Evolutionary conservation across 208 protist species (phyloP).

Genomic region (Chromosphaera perkinsii): DNA sequence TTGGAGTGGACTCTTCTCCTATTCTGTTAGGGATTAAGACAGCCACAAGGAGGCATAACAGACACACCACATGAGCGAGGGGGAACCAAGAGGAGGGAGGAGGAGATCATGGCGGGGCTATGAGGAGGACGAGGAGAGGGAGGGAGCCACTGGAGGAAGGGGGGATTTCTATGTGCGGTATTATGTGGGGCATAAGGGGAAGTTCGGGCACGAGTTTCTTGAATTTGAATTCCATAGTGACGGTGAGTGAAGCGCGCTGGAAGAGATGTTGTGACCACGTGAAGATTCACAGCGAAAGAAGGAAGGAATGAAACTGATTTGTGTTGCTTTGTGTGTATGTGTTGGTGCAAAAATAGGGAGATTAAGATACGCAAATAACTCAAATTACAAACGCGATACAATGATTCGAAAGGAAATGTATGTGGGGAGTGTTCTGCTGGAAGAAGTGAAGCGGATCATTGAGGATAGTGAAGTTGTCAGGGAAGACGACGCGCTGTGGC

Average conservation of each 20-base stretch:
- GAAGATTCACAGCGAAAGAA: too few species aligned
- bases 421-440: conserved; percentile 60
- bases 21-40: too few species aligned
- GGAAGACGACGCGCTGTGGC: conserved; percentile 74
- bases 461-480: conserved; percentile 56
- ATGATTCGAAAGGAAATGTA: conserved; percentile 83
- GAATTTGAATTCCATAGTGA: conserved; percentile 77
- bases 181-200: conserved; percentile 81
- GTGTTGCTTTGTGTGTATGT: conserved; percentile 16
- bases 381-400: conserved; percentile 77
- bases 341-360: conserved; percentile 45
- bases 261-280: not conserved
- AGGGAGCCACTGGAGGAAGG: too few species aligned
- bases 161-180: conserved; percentile 71
- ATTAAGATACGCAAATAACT: conserved; percentile 85
- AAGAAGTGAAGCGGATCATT: conserved; percentile 75
- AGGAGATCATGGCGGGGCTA: too few species aligned
- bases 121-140: too few species aligned
- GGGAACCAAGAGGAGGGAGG: too few species aligned
- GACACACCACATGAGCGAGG: too few species aligned
- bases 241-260: too few species aligned
- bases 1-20: too few species aligned
- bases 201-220: conserved; percentile 86
- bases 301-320: too few species aligned
- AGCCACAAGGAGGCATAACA: too few species aligned